Evolutionary conservation across 192 early-diverging fungal genomes (phyloP), one percentile per base, ranked within the genome.

Genomic region (Coemansia interrupta): DNA sequence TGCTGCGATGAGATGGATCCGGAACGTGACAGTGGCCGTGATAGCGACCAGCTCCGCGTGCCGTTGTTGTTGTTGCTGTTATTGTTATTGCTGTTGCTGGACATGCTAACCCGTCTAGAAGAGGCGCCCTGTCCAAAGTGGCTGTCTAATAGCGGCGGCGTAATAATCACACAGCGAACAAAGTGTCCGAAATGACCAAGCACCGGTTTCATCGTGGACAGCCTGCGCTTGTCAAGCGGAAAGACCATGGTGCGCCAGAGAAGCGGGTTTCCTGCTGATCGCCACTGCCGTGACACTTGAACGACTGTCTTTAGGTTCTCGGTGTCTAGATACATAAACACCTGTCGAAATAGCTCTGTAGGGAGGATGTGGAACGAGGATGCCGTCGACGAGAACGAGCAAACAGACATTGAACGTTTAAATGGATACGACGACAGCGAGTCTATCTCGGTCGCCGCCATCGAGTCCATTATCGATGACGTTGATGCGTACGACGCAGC

Each of bases 201-300:
- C 8, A 53, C 44, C 14, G 58, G 61, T 61, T 74, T 73, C 72
- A 80, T 70, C 40, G 63, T 53, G 12, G 78, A 63, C 55, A 80
- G 54, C 32, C 70, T 60, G 15, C 78, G 72, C 68, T 80, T 80
- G 30, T 80, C 78, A 3, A 80, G 70, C 38, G 78, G 78, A 29
- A 80, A 73, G 0, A 57, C 56, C 78, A 80, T 70, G 42, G 66
- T 66, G 61, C 72, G 67, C 78, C 78, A 80, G 15, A 80, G 67
- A 26, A 80, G 54, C 45, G 72, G 68, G 38, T 68, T 70, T 14
- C 58, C 78, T 18, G 72, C 72, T 11, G 78, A 70, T 45, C 65
- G 61, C 72, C 72, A 74, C 61, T 80, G 72, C 30, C 68, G 58
- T 30, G 67, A 74, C 52, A 80, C 68, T 58, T 58, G 63, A 4